These are phyloP conservation scores for Aspergillus japonicus DNA, from an alignment of 2,329 filamentous ascomycete species.

Conservation along the genomic window DNA sequence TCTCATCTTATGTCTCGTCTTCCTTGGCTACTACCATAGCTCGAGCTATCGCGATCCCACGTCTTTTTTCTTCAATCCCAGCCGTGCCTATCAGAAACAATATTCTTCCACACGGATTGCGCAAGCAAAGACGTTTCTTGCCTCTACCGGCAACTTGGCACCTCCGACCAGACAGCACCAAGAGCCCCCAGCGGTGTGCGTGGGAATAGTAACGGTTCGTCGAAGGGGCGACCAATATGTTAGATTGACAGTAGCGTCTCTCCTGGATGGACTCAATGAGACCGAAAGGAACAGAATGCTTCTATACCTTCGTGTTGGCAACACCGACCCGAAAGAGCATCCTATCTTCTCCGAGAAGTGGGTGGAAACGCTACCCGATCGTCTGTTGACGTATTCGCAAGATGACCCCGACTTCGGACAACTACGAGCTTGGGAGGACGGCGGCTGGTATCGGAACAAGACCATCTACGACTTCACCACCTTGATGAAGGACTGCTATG, in stretches of 20 bases:
- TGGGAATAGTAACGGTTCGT: constrained; percentile 45
- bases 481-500: constrained; percentile 40
- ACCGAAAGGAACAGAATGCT: constrained; percentile 41
- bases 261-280: constrained; percentile 42
- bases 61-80: constrained; percentile 17
- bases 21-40: constrained; percentile 12
- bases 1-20: constrained; percentile 12
- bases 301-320: constrained; percentile 43
- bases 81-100: constrained; percentile 9
- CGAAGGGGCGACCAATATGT: constrained; percentile 42
- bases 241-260: constrained; percentile 40
- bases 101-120: constrained; percentile 12
- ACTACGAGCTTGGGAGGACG: constrained; percentile 12
- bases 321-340: constrained; percentile 40
- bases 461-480: constrained; percentile 46
- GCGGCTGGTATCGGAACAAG: constrained; percentile 34
- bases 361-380: constrained; percentile 39
- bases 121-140: constrained; percentile 13
- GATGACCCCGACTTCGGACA: constrained; percentile 25
- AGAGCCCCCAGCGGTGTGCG: constrained; percentile 30
- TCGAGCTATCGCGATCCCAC: constrained; percentile 16
- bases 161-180: background rate
- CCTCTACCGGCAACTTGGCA: background rate
- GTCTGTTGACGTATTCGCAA: constrained; percentile 38
- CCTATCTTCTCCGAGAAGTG: constrained; percentile 42